Percentiles rank a stretch among this genome's conserved stretches.
These are phyloP conservation scores for Powellomyces hirtus DNA, from an alignment of 192 early-diverging fungal species.

Conservation along the genomic window DNA sequence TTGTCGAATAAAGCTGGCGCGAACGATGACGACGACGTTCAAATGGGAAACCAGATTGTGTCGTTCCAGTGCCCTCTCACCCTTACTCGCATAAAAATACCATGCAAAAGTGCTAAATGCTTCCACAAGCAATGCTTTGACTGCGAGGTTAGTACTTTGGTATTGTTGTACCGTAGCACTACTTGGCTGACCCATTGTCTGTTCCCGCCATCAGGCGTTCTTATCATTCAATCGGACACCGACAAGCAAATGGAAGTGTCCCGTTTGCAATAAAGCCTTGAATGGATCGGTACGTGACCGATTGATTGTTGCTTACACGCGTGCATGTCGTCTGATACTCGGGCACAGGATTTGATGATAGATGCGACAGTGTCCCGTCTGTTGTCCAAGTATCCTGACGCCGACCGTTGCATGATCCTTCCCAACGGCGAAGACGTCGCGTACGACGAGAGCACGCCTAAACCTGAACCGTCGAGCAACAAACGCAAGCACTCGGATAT, in stretches of 20 bases:
- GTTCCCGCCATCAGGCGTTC: slow-evolving; percentile 1
- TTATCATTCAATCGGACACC: slow-evolving; percentile 7
- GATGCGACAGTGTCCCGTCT: slow-evolving; percentile 20
- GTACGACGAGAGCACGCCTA: slow-evolving; percentile 4
- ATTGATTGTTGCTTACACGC: no score
- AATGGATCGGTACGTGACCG: neutral
- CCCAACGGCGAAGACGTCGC: slow-evolving; percentile 35
- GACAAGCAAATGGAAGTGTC: slow-evolving; percentile 26
- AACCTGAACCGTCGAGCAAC: neutral
- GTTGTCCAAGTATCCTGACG: slow-evolving; percentile 33
- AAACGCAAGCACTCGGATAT: slow-evolving; percentile 1
- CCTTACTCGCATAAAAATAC: slow-evolving; percentile 25
- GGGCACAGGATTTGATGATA: slow-evolving; percentile 28
- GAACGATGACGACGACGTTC: slow-evolving; percentile 25
- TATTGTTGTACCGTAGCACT: no score
- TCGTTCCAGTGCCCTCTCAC: slow-evolving; percentile 35
- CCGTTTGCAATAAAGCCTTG: slow-evolving; percentile 23
- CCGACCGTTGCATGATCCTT: slow-evolving; percentile 33
- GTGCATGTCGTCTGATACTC: no score
- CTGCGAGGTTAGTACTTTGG: slow-evolving; percentile 19
- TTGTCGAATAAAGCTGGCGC: neutral
- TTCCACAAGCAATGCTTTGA: slow-evolving; percentile 37
- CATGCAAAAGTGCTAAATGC: slow-evolving; percentile 30
- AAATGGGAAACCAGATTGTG: slow-evolving; percentile 32
- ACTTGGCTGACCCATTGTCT: no score